Evolutionary conservation across 1,284 basidiomycete species (phyloP), one percentile per base, ranked within the genome.

Genomic region (Puccinia brachypodii): DNA sequence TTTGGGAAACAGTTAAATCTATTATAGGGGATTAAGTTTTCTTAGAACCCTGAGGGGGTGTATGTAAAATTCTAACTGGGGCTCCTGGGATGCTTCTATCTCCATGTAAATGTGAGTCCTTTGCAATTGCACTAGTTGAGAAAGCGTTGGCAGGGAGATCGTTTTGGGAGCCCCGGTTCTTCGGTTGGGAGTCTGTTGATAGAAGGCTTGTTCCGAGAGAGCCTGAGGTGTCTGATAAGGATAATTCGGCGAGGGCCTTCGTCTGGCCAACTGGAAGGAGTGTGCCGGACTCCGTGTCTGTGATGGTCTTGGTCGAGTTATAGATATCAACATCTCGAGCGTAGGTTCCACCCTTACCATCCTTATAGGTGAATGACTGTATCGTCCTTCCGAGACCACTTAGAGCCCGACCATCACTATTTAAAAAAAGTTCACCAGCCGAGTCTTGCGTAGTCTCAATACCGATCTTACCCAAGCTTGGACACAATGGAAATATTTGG

Each of bases 381-480:
- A 56, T 42, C 8, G 69, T 81, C n/a, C 56, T 73, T 16, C 69
- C 78, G 2, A 74, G n/a, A 14, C 78, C 78, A 42, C 16, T 50
- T 16, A 47, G 19, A 16, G 71, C 69, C 53, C 71, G n/a, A 22
- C 71, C 71, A 11, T 44, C n/a, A 13, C 16, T 9, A 60, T 81
- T 64, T 7, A 81, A 16, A 19, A 31, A 1, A 7, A 64, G 36
- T 19, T 72, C 53, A 8, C 77, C 77, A 6, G 22, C 38, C 31
- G 68, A n/a, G 25, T 73, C 19, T 50, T 80, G 77, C 28, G 44
- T 40, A 7, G 77, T 80, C 13, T 60, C 58, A 33, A 73, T 73
- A 3, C n/a, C 38, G 33, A 69, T 72, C 6, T 60, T 36, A 25
- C 44, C 56, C 19, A 60, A 72, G 16, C 25, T 53, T 13, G 42